phyloP scores from a whole-genome alignment of 768 basidiomycete species.

The Phylloporus arenicola region DNA sequence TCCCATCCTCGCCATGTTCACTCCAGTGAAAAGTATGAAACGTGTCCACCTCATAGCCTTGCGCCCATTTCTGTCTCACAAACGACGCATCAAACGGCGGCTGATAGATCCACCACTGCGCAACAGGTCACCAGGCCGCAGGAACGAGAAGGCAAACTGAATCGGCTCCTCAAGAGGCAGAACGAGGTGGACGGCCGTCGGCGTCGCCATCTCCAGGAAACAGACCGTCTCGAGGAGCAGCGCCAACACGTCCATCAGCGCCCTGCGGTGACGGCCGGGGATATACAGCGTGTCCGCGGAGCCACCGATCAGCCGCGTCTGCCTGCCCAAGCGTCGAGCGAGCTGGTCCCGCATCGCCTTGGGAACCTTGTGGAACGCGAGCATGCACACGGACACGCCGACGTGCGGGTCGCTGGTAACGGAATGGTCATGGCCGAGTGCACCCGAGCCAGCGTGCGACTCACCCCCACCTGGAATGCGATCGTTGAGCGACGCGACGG shows the following conservation, averaged over 20 bases:
- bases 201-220: conserved; percentile 46
- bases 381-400: conserved; percentile 40
- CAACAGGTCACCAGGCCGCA: neutral
- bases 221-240: conserved; percentile 44
- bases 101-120: conserved; percentile 45
- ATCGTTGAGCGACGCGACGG: conserved; percentile 8
- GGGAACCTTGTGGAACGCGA: conserved; percentile 36
- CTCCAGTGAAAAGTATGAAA: conserved; percentile 51
- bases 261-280: conserved; percentile 35
- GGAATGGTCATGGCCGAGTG: neutral
- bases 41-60: conserved; percentile 46
- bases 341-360: conserved; percentile 33
- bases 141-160: conserved; percentile 23
- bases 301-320: conserved; percentile 41
- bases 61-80: conserved; percentile 42
- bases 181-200: conserved; percentile 41
- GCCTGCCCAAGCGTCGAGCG: conserved; percentile 29
- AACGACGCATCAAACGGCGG: conserved; percentile 44
- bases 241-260: conserved; percentile 39
- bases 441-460: conserved; percentile 5
- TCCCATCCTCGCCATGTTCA: conserved; percentile 30
- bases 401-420: conserved; percentile 38
- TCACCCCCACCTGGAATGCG: conserved; percentile 39
- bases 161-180: conserved; percentile 37
- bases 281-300: conserved; percentile 47